Conservation (phyloP, 1,139 yeast genomes). For the Spathaspora sp. region DNA sequence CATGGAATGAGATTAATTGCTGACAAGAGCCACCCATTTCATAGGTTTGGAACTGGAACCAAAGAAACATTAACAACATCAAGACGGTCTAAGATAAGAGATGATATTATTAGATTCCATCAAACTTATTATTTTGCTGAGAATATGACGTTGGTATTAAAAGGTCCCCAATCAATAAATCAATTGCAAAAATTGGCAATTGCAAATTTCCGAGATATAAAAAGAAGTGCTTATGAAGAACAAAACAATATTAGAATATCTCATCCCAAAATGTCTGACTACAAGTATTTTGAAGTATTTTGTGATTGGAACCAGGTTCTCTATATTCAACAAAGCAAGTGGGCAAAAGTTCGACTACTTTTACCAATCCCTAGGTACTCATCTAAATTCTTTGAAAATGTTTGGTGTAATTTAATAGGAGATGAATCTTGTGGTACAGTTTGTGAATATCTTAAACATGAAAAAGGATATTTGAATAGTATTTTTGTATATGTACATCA, state of each 20-base stretch:
- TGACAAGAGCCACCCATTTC: slow-evolving; percentile 39
- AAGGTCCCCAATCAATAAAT: slow-evolving; percentile 65
- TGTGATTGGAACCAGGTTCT: slow-evolving; percentile 9
- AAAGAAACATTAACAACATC: slow-evolving; percentile 25
- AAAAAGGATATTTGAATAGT: slow-evolving; percentile 18
- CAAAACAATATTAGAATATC: background rate
- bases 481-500: slow-evolving; percentile 35
- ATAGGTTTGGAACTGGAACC: slow-evolving; percentile 49
- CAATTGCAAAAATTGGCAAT: slow-evolving; percentile 51
- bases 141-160: slow-evolving; percentile 55
- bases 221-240: background rate
- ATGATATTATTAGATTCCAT: slow-evolving; percentile 26
- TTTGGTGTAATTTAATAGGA: slow-evolving; percentile 62
- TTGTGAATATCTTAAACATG: slow-evolving; percentile 27
- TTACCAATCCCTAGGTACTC: slow-evolving; percentile 30
- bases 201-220: slow-evolving; percentile 32
- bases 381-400: slow-evolving; percentile 27
- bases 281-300: background rate
- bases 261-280: background rate
- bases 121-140: slow-evolving; percentile 27
- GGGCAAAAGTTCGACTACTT: slow-evolving; percentile 28
- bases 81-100: slow-evolving; percentile 17
- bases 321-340: slow-evolving; percentile 11
- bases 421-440: slow-evolving; percentile 55
- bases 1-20: slow-evolving; percentile 60